Conservation (phyloP, 768 basidiomycete genomes). For the Russula vinacea region DNA sequence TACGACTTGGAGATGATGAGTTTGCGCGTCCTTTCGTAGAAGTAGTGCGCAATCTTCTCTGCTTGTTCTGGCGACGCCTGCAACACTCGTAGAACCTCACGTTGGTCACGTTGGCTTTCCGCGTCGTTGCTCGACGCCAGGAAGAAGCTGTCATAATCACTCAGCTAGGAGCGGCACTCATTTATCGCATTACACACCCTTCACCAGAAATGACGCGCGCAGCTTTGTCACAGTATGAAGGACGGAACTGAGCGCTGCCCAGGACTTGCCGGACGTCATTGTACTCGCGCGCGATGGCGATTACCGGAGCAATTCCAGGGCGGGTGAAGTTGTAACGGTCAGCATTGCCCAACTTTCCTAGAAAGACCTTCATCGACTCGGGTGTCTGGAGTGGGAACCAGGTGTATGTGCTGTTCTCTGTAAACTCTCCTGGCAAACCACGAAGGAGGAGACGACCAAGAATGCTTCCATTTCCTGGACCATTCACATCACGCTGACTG, state of each 20-base stretch:
- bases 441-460: slow-evolving; percentile 73
- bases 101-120: slow-evolving; percentile 45
- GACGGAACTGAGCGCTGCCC: slow-evolving; percentile 45
- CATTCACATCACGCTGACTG: slow-evolving; percentile 69
- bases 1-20: slow-evolving; percentile 55
- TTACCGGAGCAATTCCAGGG: slow-evolving; percentile 39
- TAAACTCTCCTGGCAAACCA: slow-evolving; percentile 65
- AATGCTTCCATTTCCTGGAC: slow-evolving; percentile 72
- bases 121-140: slow-evolving; percentile 45
- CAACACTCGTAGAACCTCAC: slow-evolving; percentile 48
- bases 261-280: slow-evolving; percentile 53
- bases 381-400: slow-evolving; percentile 92
- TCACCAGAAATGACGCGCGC: slow-evolving; percentile 53
- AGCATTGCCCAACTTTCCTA: slow-evolving; percentile 53
- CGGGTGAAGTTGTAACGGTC: slow-evolving; percentile 55
- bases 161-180: background rate
- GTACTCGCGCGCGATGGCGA: slow-evolving; percentile 45
- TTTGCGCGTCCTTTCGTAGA: slow-evolving; percentile 60
- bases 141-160: slow-evolving; percentile 54
- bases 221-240: slow-evolving; percentile 51
- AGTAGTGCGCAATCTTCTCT: slow-evolving; percentile 55
- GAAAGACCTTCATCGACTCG: slow-evolving; percentile 55
- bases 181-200: slow-evolving; percentile 46
- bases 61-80: slow-evolving; percentile 46
- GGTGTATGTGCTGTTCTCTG: slow-evolving; percentile 67